Base-by-base conservation (phyloP, 257 asterid species). In the Fraxinus anomala region DNA sequence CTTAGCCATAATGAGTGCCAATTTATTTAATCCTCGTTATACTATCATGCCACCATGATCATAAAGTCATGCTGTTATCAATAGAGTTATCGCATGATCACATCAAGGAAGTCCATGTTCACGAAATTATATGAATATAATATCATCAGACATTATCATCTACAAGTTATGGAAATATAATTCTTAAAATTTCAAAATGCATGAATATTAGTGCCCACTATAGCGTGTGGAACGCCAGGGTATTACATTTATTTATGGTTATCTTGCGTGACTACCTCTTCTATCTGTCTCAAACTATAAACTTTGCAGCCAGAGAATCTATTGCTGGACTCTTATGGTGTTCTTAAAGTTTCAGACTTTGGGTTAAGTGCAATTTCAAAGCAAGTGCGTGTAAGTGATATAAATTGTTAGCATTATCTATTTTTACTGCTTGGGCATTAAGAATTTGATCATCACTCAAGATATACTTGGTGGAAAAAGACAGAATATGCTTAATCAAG, bases 271-370 rank as follows among this genome's bases (percentile, higher is more conserved):
- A 28, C 47, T 23, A 63, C 49, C 79, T 72, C 26, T 74, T 61
- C 34, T n/a, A 44, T 74, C 4, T 70, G 70, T 68, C 72, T 61
- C 47, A 28, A 31, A 59, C 28, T 68, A 23, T 56, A 61, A 74
- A 49, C 34, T 34, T 75, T 90, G 85, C 95, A 92, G 96, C 97
- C 96, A 8, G 97, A 91, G 87, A 92, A 92, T 87, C 92, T 92
- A 28, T 80, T 92, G 83, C 88, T 91, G 74, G 95, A 92, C 80
- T 85, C 92, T 12, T 80, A 42, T 68, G 94, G 92, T 28, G 76
- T 70, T 47, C 94, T 93, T 69, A 93, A 93, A 86, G 94, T 91
- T 79, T 93, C 96, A 1, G 97, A 93, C 85, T 93, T 91, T 33
- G 97, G 97, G 76, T 80, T 93, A 84, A 91, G 97, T 84, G 95